Evolutionary conservation across 2,329 filamentous ascomycete genomes (phyloP), one percentile per base, ranked within the genome.

Genomic region (Colletotrichum noveboracense): DNA sequence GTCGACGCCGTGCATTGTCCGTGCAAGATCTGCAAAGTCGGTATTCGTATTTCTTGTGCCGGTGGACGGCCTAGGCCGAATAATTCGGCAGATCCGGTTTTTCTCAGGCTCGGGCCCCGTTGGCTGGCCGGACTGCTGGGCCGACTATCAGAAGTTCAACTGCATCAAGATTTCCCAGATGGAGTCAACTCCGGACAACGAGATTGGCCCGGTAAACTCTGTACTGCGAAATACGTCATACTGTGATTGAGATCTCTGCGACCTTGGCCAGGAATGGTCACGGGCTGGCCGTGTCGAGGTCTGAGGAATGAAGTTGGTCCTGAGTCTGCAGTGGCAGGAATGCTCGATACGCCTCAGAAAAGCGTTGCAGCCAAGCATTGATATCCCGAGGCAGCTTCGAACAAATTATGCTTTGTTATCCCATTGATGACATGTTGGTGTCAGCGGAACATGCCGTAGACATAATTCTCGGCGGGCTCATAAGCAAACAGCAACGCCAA

Each of bases 121-220:
- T 64, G 69, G 43, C 62, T 72, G 69, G 64, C 73, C 73, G 73
- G 43, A 68, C 55, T 68, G 64, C 56, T 75, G 34, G 61, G 36
- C 62, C 62, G 69, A 67, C 72, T 65, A 52, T 32, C 34, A 62
- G 56, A 16, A 21, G 18, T n/a, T 24, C 38, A 10, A 48, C 24
- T 62, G 58, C 56, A 32, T 58, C 73, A 55, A 58, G 43, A 32
- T 66, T 26, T 32, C 21, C 30, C 18, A n/a, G 13, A 61, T 36
- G 28, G n/a, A 34, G 34, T 36, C 38, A 43, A 56, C 24, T 28
- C 32, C 36, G 72, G 62, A 55, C 30, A 26, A 28, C 62, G 21
- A 62, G 48, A 52, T 9, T 67, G 30, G 69, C 36, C 66, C 69
- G 36, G 61, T n/a, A 56, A 16, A 52, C 52, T 24, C 26, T 52